Percentiles rank a stretch among this genome's conserved stretches.
Evolutionary conservation across 345 rosid genomes (phyloP).

Genomic region (Dipteronia dyeriana): DNA sequence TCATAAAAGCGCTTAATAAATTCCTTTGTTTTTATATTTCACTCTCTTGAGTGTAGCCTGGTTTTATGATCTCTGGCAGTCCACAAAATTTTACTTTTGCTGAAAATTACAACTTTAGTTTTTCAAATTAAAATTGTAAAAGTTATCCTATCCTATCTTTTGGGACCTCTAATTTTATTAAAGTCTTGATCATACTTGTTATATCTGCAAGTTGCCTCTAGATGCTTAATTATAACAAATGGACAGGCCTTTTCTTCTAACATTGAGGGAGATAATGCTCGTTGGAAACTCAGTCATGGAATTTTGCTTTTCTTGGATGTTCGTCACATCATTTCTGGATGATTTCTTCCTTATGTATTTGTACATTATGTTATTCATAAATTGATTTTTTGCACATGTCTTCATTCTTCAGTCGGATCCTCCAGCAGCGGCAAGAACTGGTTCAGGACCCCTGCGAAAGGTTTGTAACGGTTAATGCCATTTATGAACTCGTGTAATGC

Average conservation of each 20-base stretch:
- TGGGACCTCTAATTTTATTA: background rate
- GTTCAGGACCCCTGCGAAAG: constrained; percentile 86
- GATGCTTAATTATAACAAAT: background rate
- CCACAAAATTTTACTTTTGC: background rate
- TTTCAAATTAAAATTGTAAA: background rate
- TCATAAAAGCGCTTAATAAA: background rate
- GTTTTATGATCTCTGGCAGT: background rate
- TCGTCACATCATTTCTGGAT: constrained; percentile 14
- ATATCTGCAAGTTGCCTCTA: background rate
- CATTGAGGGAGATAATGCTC: background rate
- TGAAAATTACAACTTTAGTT: constrained; percentile 9
- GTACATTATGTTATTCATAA: constrained; percentile 17
- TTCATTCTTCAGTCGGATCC: constrained; percentile 72
- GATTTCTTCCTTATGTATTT: constrained; percentile 12
- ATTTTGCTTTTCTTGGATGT: background rate
- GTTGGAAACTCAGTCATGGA: background rate
- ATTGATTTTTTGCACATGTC: constrained; percentile 20
- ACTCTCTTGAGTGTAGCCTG: background rate
- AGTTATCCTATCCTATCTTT: background rate
- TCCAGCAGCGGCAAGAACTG: constrained; percentile 68
- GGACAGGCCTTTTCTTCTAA: background rate
- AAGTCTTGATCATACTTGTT: constrained; percentile 1
- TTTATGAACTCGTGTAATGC: constrained; percentile 1
- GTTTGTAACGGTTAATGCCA: constrained; percentile 42
- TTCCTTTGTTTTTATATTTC: background rate